phyloP scores from a whole-genome alignment of 2,329 filamentous ascomycete species.

The Alternaria sp. region DNA sequence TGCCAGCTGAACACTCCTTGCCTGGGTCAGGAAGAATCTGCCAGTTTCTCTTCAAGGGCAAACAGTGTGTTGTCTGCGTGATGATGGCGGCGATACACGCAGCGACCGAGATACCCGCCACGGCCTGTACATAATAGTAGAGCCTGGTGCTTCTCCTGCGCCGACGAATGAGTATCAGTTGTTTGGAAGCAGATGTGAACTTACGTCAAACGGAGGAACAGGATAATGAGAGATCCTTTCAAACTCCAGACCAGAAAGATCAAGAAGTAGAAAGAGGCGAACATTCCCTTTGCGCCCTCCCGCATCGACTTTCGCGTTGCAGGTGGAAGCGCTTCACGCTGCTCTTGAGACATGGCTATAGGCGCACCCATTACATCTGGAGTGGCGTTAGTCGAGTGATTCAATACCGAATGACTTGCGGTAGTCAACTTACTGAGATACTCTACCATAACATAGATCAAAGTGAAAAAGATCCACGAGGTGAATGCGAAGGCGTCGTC shows the following conservation, averaged over 20 bases:
- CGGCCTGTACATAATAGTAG: background rate
- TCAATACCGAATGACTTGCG: background rate
- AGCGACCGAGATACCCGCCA: background rate
- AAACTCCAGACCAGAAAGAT: background rate
- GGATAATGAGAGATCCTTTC: background rate
- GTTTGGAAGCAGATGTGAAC: background rate
- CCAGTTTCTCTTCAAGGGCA: background rate
- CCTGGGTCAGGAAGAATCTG: background rate
- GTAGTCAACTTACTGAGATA: background rate
- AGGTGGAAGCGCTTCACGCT: background rate
- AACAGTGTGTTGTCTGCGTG: slow-evolving; percentile 1
- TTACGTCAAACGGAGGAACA: background rate
- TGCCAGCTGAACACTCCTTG: background rate
- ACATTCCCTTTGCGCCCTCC: slow-evolving; percentile 1
- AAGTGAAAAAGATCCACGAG: background rate
- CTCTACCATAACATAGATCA: slow-evolving; percentile 2
- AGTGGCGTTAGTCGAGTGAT: background rate
- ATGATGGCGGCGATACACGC: background rate
- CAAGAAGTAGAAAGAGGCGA: background rate
- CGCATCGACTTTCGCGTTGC: background rate
- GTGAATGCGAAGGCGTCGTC: background rate
- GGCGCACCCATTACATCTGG: background rate
- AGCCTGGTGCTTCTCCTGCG: background rate
- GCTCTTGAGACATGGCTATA: slow-evolving; percentile 4
- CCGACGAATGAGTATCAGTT: background rate